Conservation (phyloP, 2,329 filamentous ascomycete species). For the Samsoniella hepiali region DNA sequence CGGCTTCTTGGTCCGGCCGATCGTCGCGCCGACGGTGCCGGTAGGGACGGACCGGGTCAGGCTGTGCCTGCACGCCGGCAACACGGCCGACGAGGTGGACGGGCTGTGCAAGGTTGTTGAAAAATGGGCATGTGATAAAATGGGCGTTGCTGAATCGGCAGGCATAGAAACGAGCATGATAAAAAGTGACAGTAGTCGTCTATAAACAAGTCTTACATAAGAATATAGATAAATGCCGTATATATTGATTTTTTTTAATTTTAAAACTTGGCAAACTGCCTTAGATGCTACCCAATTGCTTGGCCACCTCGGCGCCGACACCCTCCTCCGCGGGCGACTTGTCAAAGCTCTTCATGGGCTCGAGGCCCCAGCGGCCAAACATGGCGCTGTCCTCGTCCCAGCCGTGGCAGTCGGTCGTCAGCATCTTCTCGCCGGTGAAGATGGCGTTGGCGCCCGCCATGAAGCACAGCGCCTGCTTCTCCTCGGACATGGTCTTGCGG, state of each 20-base stretch:
- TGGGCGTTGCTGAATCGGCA: neutral
- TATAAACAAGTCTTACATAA: neutral
- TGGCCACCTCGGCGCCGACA: slow-evolving; percentile 12
- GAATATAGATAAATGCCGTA: neutral
- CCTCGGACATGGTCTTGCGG: slow-evolving; percentile 78
- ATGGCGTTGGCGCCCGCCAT: slow-evolving; percentile 91
- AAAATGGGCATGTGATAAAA: slow-evolving; percentile 40
- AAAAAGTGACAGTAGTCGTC: neutral
- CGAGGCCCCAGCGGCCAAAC: slow-evolving; percentile 79
- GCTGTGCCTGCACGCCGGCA: slow-evolving; percentile 66
- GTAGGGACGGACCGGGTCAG: slow-evolving; percentile 60
- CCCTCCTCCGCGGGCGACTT: slow-evolving; percentile 28
- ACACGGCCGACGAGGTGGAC: slow-evolving; percentile 56
- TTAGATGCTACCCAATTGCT: slow-evolving; percentile 15
- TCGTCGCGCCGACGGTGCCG: slow-evolving; percentile 67
- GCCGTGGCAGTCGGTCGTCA: slow-evolving; percentile 86
- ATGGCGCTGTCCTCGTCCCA: slow-evolving; percentile 86
- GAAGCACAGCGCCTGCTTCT: slow-evolving; percentile 86
- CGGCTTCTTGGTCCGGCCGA: slow-evolving; percentile 60
- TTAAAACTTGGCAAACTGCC: neutral
- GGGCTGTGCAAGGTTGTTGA: slow-evolving; percentile 47
- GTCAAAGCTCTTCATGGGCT: slow-evolving; percentile 65
- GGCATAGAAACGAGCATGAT: neutral
- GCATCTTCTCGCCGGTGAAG: slow-evolving; percentile 93
- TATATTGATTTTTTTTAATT: neutral